Evolutionary conservation across 768 basidiomycete species (phyloP).

Genomic region (Amanita muscaria): DNA sequence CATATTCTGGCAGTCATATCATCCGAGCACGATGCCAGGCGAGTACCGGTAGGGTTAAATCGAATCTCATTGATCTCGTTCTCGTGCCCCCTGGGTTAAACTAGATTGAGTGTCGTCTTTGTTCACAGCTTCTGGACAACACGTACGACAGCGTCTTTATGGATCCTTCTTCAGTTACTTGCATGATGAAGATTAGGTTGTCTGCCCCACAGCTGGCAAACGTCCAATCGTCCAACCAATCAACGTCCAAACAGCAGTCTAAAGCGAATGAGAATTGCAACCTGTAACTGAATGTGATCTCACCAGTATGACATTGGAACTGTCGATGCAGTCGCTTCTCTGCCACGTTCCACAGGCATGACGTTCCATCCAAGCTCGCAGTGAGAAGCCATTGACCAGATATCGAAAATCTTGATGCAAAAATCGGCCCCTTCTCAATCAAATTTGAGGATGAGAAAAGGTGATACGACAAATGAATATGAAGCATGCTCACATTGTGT

Average conservation of each 20-base stretch:
- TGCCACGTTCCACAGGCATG: constrained; percentile 71
- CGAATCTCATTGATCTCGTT: constrained; percentile 76
- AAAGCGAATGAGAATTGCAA: constrained; percentile 2
- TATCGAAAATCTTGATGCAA: constrained; percentile 68
- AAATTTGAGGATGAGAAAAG: constrained; percentile 17
- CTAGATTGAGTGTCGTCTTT: neutral
- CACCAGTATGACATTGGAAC: constrained; percentile 61
- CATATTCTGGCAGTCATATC: constrained; percentile 74
- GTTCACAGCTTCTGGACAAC: constrained; percentile 1
- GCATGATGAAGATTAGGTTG: constrained; percentile 50
- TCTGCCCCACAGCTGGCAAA: constrained; percentile 76
- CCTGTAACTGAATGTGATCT: constrained; percentile 9
- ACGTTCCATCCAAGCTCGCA: constrained; percentile 69
- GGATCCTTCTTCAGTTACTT: constrained; percentile 41
- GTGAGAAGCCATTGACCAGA: constrained; percentile 66
- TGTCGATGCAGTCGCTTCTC: constrained; percentile 53
- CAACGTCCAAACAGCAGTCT: constrained; percentile 74
- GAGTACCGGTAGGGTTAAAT: constrained; percentile 54
- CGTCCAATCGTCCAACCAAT: constrained; percentile 64
- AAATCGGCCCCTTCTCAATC: constrained; percentile 66
- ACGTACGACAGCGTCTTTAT: constrained; percentile 57
- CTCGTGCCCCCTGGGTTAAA: constrained; percentile 49
- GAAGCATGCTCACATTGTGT: constrained; percentile 47
- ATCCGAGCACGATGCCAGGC: constrained; percentile 75
- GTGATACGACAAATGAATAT: neutral